Percentiles rank a stretch among this genome's conserved stretches.
Evolutionary conservation across 768 basidiomycete species (phyloP).

Genomic region (Steccherinum ochraceum): DNA sequence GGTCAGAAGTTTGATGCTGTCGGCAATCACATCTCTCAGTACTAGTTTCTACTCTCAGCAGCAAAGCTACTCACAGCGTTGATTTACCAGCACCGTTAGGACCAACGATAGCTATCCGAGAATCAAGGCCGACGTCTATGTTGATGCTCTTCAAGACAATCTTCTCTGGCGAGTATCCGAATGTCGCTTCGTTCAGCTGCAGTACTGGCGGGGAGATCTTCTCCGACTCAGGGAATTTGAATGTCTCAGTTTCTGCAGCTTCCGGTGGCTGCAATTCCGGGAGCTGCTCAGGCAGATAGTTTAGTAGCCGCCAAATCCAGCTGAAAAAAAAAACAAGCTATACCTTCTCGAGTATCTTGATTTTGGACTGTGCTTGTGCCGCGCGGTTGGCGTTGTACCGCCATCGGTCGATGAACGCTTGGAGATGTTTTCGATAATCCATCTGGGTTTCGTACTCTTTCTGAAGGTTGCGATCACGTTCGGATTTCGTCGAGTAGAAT

Average conservation of each 20-base stretch:
- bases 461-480: slow-evolving; percentile 82
- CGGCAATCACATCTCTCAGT: neutral
- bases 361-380: slow-evolving; percentile 41
- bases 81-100: slow-evolving; percentile 97
- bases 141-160: slow-evolving; percentile 73
- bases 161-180: slow-evolving; percentile 79
- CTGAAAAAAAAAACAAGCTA: neutral
- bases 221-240: slow-evolving; percentile 96
- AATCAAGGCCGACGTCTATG: slow-evolving; percentile 92
- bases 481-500: slow-evolving; percentile 98
- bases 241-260: slow-evolving; percentile 85
- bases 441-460: slow-evolving; percentile 97
- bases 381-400: slow-evolving; percentile 94
- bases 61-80: slow-evolving; percentile 57
- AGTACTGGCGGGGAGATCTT: slow-evolving; percentile 95
- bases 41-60: neutral
- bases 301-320: too few relatives aligned
- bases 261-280: slow-evolving; percentile 93
- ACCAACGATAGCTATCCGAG: slow-evolving; percentile 91
- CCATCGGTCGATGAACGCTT: slow-evolving; percentile 98
- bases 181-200: slow-evolving; percentile 86
- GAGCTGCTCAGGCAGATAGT: slow-evolving; percentile 56
- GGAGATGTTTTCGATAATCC: slow-evolving; percentile 90
- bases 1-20: slow-evolving; percentile 89
- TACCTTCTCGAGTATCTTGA: slow-evolving; percentile 72